These are phyloP conservation scores for Lactarius deliciosus DNA, from an alignment of 768 basidiomycete genomes.

Conservation along the genomic window DNA sequence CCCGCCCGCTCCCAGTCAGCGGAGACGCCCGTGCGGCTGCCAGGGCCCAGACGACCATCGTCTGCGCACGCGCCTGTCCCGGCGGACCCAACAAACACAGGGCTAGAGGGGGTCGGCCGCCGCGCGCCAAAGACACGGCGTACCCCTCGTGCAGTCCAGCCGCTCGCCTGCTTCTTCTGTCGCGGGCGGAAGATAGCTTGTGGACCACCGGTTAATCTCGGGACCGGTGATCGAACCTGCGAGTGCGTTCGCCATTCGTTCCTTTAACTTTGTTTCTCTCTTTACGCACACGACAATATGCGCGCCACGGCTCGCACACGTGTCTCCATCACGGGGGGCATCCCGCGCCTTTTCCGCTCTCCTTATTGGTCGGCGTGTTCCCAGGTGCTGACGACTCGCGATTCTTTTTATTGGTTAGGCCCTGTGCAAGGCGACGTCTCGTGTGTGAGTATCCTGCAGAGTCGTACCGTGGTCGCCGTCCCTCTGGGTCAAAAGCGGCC, in stretches of 20 bases:
- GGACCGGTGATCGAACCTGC: slow-evolving; percentile 20
- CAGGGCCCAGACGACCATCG: slow-evolving; percentile 3
- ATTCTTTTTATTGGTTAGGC: slow-evolving; percentile 16
- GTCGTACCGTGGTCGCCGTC: slow-evolving; percentile 25
- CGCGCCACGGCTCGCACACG: neutral
- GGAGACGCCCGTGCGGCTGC: slow-evolving; percentile 7
- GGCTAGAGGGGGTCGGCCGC: slow-evolving; percentile 8
- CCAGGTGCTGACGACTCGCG: slow-evolving; percentile 1
- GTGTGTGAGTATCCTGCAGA: slow-evolving; percentile 27
- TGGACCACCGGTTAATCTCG: slow-evolving; percentile 12
- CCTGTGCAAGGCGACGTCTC: slow-evolving; percentile 23
- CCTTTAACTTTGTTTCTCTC: neutral
- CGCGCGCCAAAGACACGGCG: slow-evolving; percentile 26
- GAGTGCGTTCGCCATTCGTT: slow-evolving; percentile 17
- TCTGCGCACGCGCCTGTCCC: neutral
- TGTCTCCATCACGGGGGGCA: neutral
- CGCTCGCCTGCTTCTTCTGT: slow-evolving; percentile 27
- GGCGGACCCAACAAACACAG: neutral
- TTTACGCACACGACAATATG: neutral
- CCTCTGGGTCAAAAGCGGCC: slow-evolving; percentile 12
- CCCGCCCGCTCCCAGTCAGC: neutral
- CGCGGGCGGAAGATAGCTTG: slow-evolving; percentile 27
- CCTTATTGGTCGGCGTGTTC: neutral
- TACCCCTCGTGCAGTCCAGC: slow-evolving; percentile 20
- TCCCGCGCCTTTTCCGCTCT: neutral